Percentiles rank a stretch among this genome's conserved stretches.
phyloP scores from a whole-genome alignment of 345 rosid species.

The Lepidium africanum region DNA sequence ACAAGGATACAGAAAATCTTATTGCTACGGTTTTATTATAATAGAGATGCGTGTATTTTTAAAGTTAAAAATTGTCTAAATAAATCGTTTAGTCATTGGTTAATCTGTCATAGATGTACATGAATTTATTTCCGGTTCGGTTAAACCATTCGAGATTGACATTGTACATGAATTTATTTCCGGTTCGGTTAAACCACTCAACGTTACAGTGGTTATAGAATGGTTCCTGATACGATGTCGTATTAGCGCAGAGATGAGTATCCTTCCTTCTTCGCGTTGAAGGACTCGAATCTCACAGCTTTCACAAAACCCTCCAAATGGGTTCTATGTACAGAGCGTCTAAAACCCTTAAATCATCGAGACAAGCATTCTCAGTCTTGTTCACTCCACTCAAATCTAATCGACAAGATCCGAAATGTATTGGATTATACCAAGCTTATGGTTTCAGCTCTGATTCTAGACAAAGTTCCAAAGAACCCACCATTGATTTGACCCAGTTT shows the following conservation, averaged over 20 bases:
- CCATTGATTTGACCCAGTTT: constrained; percentile 58
- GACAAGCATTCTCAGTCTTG: constrained; percentile 7
- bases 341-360: constrained; percentile 41
- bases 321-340: constrained; percentile 48
- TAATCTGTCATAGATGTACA: no score
- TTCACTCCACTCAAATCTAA: neutral
- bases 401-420: constrained; percentile 6
- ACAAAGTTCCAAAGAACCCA: constrained; percentile 31
- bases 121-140: no score
- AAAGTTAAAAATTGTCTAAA: no score
- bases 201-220: neutral
- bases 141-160: neutral
- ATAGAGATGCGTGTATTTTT: no score
- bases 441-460: constrained; percentile 61
- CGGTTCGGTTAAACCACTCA: neutral
- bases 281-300: neutral
- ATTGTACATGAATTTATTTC: neutral
- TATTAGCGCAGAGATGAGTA: neutral
- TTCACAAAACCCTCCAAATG: constrained; percentile 42
- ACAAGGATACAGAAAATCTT: no score
- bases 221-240: neutral
- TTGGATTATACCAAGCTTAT: constrained; percentile 22
- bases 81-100: no score
- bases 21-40: no score
- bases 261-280: neutral